These are phyloP conservation scores for Eucalyptus paniculata DNA, from an alignment of 345 rosid species.

Conservation along the genomic window DNA sequence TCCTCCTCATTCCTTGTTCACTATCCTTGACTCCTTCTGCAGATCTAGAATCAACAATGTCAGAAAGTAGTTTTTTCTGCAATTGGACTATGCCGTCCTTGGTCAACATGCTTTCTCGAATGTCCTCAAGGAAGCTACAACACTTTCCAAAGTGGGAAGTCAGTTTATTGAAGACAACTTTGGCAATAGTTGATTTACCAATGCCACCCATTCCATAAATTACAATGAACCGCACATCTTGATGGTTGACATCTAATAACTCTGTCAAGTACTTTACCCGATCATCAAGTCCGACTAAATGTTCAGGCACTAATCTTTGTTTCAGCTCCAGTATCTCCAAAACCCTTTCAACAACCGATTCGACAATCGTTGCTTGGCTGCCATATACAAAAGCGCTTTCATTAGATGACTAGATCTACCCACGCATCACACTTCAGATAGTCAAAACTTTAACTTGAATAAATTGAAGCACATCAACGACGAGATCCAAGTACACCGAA, in stretches of 20 bases:
- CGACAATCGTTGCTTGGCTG: neutral
- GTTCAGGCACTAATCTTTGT: neutral
- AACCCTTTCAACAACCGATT: neutral
- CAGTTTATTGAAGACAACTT: neutral
- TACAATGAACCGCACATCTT: neutral
- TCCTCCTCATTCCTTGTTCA: too few species aligned
- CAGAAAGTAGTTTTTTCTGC: too few species aligned
- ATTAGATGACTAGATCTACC: neutral
- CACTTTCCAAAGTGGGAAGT: too few species aligned
- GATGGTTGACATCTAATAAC: neutral
- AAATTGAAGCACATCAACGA: neutral
- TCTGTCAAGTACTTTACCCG: neutral
- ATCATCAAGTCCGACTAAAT: neutral
- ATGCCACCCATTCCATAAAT: neutral
- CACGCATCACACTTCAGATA: fast-evolving
- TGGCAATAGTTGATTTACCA: neutral
- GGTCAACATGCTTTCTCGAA: too few species aligned
- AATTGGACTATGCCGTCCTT: too few species aligned
- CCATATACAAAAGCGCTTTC: fast-evolving
- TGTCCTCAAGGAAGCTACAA: fast-evolving
- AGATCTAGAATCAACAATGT: too few species aligned
- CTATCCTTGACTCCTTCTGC: fast-evolving
- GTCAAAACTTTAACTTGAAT: too few species aligned
- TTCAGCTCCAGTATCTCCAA: neutral
- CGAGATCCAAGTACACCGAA: fast-evolving